Base-by-base conservation (phyloP, 2,329 filamentous ascomycete genomes). In the Raffaelea albimanens region DNA sequence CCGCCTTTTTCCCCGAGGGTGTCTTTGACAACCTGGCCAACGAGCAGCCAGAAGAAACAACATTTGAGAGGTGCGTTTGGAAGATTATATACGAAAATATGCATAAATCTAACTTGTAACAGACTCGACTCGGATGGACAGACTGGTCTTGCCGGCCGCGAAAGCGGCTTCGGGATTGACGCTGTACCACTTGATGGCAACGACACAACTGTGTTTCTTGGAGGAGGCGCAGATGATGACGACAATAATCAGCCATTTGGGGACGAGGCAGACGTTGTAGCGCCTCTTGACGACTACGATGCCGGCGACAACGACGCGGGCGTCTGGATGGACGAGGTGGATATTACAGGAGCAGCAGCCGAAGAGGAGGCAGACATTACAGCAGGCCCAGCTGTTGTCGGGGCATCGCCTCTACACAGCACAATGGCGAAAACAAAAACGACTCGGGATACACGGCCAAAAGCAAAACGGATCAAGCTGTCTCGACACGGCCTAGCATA, bases 401-500 rank as follows among this genome's bases (percentile, higher is more conserved):
- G 19, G 16, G 43, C 44, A 16, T 47, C 42, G 2, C 38, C 19
- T 44, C 13, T 33, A 21, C 3, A 22, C 40, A 3, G 33, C 36
- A 22, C 36, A 23, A 13, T 11, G 16, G 23, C 25, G 18, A 23
- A 19, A 36, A 8, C 23, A 22, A 16, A 8, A 10, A 19, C 36
- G 10, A 16, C n/a, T n/a, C 19, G 20, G 9, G 38, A 22, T 18
- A 11, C 18, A 40, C 8, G 45, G 47, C 20, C 46, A 44, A 7
- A 47, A 36, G n/a, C 43, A 29, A 75, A 73, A 56, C 60, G 63
- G 23, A 70, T 78, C 55, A 75, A 77, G 53, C 72, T 80, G 43
- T 94, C 88, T 1, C 76, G 76, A 43, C 72, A 89, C 58, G 87
- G 87, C 22, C 80, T 85, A 44, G 77, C 83, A 51, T 89, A 90